Percentiles rank a stretch among this genome's conserved stretches.
phyloP scores from a whole-genome alignment of 305 asterid genomes.

The Fraxinus platypoda region DNA sequence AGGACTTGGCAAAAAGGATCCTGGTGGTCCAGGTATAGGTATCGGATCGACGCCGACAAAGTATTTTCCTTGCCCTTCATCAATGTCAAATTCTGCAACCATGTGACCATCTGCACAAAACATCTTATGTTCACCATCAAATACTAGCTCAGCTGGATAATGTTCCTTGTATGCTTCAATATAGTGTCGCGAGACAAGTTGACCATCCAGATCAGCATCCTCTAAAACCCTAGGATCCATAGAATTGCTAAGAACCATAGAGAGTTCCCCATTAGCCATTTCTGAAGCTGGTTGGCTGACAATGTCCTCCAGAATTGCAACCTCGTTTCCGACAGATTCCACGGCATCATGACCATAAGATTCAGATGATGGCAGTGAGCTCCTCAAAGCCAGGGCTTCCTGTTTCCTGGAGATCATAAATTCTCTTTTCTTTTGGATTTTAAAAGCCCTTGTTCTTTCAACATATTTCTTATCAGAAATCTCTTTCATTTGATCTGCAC shows the following conservation, averaged over 20 bases:
- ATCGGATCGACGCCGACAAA: constrained; percentile 75
- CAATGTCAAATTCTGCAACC: constrained; percentile 37
- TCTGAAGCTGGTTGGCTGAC: constrained; percentile 38
- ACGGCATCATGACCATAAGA: constrained; percentile 30
- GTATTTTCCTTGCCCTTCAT: constrained; percentile 57
- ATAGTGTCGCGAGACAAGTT: constrained; percentile 33
- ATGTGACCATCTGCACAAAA: constrained; percentile 36
- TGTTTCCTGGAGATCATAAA: constrained; percentile 29
- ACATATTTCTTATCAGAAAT: constrained; percentile 24
- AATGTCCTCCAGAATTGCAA: constrained; percentile 32
- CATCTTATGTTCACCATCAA: constrained; percentile 45
- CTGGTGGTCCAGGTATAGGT: constrained; percentile 95
- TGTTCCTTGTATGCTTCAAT: constrained; percentile 31
- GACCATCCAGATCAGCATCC: constrained; percentile 33
- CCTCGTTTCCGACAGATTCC: constrained; percentile 22
- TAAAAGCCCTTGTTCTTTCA: constrained; percentile 35
- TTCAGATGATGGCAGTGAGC: constrained; percentile 32
- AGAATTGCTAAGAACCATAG: constrained; percentile 45
- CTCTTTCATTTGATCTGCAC: constrained; percentile 25
- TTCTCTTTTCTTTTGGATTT: constrained; percentile 31
- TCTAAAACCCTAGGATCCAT: constrained; percentile 41
- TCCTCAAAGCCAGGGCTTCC: constrained; percentile 28
- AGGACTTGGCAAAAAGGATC: constrained; percentile 91
- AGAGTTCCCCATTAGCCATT: constrained; percentile 33
- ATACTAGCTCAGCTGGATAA: constrained; percentile 41